These are phyloP conservation scores for Datura wrightii DNA, from an alignment of 257 asterid species.

Conservation along the genomic window DNA sequence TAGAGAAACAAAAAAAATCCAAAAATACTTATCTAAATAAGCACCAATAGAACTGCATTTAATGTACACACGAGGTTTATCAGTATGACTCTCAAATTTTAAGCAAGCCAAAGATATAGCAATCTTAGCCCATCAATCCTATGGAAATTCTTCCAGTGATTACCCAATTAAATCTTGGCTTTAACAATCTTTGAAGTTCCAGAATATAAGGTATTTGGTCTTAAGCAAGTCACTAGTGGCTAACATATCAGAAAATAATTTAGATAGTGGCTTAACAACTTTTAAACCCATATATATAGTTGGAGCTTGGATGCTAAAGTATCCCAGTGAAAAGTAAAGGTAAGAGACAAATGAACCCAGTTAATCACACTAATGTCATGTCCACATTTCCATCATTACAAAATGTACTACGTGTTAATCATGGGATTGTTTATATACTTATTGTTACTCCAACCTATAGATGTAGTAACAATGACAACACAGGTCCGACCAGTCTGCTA, in stretches of 20 bases:
- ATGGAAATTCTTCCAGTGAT: background rate
- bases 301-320: constrained; percentile 22
- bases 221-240: background rate
- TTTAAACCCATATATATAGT: background rate
- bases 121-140: background rate
- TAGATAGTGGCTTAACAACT: background rate
- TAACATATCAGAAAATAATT: constrained; percentile 18
- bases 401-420: background rate
- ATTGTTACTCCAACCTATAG: constrained; percentile 3
- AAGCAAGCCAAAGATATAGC: background rate
- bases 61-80: background rate
- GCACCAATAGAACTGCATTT: background rate
- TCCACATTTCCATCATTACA: background rate
- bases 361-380: constrained; percentile 25
- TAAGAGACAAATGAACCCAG: constrained; percentile 12
- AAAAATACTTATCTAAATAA: background rate
- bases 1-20: background rate
- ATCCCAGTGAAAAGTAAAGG: constrained; percentile 26
- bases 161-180: constrained; percentile 22
- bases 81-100: background rate
- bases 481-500: background rate
- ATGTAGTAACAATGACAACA: background rate
- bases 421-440: background rate
- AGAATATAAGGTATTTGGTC: background rate
- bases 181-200: constrained; percentile 6